Conservation (phyloP, 352 stramenopile species). For the Lagenidium giganteum region DNA sequence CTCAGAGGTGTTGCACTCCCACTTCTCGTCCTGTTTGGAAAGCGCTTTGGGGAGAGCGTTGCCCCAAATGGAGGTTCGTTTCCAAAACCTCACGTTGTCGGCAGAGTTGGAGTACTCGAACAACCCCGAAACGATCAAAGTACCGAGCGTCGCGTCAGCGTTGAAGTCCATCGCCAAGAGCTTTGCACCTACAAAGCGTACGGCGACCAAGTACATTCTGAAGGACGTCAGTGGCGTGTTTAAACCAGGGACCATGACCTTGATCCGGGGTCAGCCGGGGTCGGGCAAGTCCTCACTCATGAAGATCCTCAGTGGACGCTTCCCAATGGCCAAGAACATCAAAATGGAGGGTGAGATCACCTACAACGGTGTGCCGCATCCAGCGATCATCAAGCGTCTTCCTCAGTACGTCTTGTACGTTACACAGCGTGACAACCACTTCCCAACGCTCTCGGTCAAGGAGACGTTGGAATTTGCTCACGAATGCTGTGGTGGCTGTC, state of each 20-base stretch:
- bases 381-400: conserved; percentile 5
- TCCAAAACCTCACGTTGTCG: conserved; percentile 26
- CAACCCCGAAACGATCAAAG: conserved; percentile 3
- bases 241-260: conserved; percentile 12
- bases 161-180: not conserved
- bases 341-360: conserved; percentile 3
- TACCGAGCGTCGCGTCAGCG: conserved; percentile 13
- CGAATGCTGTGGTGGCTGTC: conserved; percentile 14
- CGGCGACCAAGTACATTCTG: conserved; percentile 16
- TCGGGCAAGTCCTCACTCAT: conserved; percentile 15
- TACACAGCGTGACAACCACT: conserved; percentile 17
- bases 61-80: conserved; percentile 22
- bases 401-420: conserved; percentile 10
- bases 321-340: conserved; percentile 10
- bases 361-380: conserved; percentile 5
- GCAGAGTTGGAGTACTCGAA: conserved; percentile 10
- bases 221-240: conserved; percentile 19
- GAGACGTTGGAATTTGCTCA: conserved; percentile 24
- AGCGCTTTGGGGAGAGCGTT: conserved; percentile 6
- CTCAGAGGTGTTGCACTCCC: conserved; percentile 9
- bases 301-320: conserved; percentile 7
- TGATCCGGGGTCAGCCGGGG: conserved; percentile 2
- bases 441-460: conserved; percentile 15
- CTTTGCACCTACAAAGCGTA: conserved; percentile 6
- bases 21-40: conserved; percentile 9